A percentile compares a stretch with the other conserved stretches of the same genome.
phyloP scores from a whole-genome alignment of 257 asterid genomes.

The Solanum pennellii region DNA sequence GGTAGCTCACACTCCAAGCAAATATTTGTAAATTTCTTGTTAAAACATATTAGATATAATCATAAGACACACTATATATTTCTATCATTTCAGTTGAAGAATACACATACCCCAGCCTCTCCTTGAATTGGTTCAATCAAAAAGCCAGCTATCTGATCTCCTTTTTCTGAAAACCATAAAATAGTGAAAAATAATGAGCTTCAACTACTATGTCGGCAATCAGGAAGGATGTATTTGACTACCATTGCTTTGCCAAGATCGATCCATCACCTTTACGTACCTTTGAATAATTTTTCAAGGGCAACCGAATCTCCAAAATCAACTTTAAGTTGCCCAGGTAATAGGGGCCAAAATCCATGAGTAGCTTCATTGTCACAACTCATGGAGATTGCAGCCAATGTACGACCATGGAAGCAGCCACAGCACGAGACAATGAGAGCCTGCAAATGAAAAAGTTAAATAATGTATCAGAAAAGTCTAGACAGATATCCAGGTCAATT shows the following conservation, averaged over 20 bases:
- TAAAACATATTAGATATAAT: neutral
- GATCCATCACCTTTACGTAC: conserved; percentile 16
- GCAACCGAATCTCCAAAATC: conserved; percentile 70
- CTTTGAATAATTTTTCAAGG: conserved; percentile 74
- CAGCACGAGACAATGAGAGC: conserved; percentile 91
- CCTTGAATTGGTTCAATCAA: conserved; percentile 98
- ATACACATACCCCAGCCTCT: conserved; percentile 91
- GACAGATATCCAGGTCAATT: neutral
- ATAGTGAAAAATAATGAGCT: conserved; percentile 10
- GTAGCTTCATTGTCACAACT: conserved; percentile 98
- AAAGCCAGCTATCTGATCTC: conserved; percentile 84
- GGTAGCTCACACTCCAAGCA: neutral
- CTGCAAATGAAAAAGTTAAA: conserved; percentile 27
- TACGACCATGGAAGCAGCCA: conserved; percentile 98
- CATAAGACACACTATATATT: neutral
- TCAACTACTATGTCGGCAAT: neutral
- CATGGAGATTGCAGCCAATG: conserved; percentile 89
- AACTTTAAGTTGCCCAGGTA: conserved; percentile 80
- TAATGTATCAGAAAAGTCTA: neutral
- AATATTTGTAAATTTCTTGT: neutral
- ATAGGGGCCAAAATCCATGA: conserved; percentile 79
- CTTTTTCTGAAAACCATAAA: conserved; percentile 58
- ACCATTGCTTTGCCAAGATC: neutral
- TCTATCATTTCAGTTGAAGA: conserved; percentile 3
- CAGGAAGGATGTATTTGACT: neutral